phyloP scores from a whole-genome alignment of 768 basidiomycete genomes.

The Phlebiopsis gigantea region DNA sequence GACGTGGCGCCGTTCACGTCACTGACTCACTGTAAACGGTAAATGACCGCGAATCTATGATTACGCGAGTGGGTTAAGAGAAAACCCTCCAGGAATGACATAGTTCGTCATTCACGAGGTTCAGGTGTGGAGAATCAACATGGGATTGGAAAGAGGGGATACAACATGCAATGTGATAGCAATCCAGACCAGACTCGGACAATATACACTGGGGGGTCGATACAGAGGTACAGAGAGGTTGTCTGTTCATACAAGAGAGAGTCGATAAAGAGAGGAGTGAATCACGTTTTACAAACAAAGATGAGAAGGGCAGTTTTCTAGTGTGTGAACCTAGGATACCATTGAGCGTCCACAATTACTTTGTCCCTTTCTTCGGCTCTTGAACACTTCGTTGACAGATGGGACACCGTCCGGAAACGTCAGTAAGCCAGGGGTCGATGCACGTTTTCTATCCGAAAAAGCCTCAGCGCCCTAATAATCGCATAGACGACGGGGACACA shows the following conservation, averaged over 20 bases:
- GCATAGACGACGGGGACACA: neutral
- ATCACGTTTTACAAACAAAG: neutral
- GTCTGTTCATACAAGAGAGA: neutral
- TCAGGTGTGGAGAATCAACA: no score
- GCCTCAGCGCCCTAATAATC: neutral
- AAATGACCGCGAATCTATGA: no score
- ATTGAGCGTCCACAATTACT: neutral
- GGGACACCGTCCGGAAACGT: conserved; percentile 84
- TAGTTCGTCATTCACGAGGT: no score
- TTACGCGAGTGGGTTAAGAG: no score
- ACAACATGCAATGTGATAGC: no score
- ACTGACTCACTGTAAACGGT: no score
- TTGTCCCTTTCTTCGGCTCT: conserved; percentile 9
- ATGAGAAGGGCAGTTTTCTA: neutral
- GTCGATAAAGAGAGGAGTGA: neutral
- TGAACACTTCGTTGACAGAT: conserved; percentile 78
- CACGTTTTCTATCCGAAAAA: conserved; percentile 62
- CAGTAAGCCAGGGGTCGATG: conserved; percentile 83
- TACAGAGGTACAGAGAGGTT: neutral
- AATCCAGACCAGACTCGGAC: no score
- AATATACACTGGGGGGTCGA: neutral
- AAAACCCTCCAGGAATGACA: no score
- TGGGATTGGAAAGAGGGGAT: no score
- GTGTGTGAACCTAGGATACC: neutral
- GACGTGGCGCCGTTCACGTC: no score